These are phyloP conservation scores for Cyberlindnera veronae DNA, from an alignment of 805 yeast genomes.

Conservation along the genomic window DNA sequence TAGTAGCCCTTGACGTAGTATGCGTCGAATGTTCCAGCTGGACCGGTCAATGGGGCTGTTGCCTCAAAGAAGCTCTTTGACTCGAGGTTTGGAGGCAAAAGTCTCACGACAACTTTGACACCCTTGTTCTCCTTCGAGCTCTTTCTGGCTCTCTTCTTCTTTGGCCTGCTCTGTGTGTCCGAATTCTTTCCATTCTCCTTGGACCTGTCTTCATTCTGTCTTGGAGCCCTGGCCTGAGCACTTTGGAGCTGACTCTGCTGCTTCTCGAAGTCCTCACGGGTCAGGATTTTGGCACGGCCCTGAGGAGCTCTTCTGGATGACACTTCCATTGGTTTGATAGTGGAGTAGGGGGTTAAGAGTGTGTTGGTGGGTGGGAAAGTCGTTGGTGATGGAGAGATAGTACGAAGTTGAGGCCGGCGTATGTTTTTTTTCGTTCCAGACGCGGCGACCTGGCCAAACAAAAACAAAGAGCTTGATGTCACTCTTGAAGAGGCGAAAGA, in stretches of 20 bases:
- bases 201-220: not conserved
- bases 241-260: conserved; percentile 12
- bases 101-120: conserved; percentile 34
- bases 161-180: not conserved
- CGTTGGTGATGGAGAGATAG: too few relatives aligned
- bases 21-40: conserved; percentile 14
- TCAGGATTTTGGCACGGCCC: conserved; percentile 5
- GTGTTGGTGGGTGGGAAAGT: not conserved
- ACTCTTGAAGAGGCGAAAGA: not conserved
- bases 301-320: conserved; percentile 11
- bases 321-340: conserved; percentile 8
- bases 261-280: conserved; percentile 9
- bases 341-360: not conserved
- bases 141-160: not conserved
- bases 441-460: not conserved
- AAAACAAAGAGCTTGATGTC: not conserved
- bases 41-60: conserved; percentile 16
- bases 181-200: conserved; percentile 1
- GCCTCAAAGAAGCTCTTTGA: conserved; percentile 29
- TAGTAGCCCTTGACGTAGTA: conserved; percentile 43
- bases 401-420: not conserved
- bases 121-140: conserved; percentile 6
- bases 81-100: conserved; percentile 40
- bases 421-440: not conserved
- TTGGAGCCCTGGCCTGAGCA: not conserved